These are phyloP conservation scores for Calophaca sinica DNA, from an alignment of 306 rosid genomes.

Conservation along the genomic window DNA sequence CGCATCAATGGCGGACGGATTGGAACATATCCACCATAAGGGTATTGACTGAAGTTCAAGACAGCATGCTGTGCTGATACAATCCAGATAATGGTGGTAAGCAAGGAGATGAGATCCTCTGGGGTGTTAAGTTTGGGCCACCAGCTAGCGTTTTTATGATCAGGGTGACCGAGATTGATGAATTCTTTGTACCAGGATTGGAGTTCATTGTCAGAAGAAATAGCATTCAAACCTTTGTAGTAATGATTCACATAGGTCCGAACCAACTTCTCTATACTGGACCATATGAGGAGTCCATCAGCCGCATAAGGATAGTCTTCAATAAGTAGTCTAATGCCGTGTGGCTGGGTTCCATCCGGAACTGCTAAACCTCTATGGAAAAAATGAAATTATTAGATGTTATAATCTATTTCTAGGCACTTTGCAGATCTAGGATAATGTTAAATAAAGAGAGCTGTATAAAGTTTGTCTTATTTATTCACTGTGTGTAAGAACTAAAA, in stretches of 20 bases:
- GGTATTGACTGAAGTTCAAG: slow-evolving; percentile 59
- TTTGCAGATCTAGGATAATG: too few relatives aligned
- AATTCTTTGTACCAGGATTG: slow-evolving; percentile 53
- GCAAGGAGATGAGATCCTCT: slow-evolving; percentile 50
- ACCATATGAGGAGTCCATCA: slow-evolving; percentile 58
- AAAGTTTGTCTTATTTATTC: not conserved
- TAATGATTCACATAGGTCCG: slow-evolving; percentile 50
- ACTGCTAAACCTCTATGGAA: slow-evolving; percentile 50
- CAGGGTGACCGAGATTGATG: slow-evolving; percentile 52
- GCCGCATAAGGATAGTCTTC: slow-evolving; percentile 62
- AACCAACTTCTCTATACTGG: slow-evolving; percentile 53
- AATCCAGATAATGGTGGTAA: slow-evolving; percentile 45
- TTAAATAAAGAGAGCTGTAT: not conserved
- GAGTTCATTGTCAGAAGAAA: slow-evolving; percentile 53
- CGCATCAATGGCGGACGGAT: slow-evolving; percentile 46
- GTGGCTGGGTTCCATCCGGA: slow-evolving; percentile 46
- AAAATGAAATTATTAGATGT: slow-evolving; percentile 21
- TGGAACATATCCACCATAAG: slow-evolving; percentile 46
- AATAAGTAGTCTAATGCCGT: slow-evolving; percentile 47
- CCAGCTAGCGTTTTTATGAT: slow-evolving; percentile 50
- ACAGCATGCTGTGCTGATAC: slow-evolving; percentile 57
- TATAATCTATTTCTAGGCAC: not conserved
- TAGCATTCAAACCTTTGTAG: slow-evolving; percentile 39
- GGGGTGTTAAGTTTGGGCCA: slow-evolving; percentile 57
- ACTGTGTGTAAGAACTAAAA: not conserved